Percentiles rank a stretch among this genome's conserved stretches.
phyloP scores from a whole-genome alignment of 1,284 basidiomycete genomes.

The Ganoderma resinaceum region DNA sequence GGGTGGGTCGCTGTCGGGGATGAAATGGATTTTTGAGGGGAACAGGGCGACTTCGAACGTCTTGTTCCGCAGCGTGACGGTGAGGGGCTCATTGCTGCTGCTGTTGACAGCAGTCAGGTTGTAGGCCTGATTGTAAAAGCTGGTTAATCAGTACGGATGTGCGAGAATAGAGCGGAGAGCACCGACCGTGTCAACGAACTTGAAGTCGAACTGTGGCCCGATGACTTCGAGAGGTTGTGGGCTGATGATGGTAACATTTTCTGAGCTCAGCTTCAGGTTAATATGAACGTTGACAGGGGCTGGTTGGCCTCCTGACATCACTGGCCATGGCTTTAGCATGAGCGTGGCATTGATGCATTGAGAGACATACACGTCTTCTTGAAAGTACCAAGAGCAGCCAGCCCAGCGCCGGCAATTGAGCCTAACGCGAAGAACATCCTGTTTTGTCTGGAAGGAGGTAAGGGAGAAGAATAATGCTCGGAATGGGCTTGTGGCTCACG shows the following conservation, averaged over 20 bases:
- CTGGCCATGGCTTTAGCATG: neutral
- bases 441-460: neutral
- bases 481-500: neutral
- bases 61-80: neutral
- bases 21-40: conserved; percentile 1
- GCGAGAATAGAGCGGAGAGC: no score
- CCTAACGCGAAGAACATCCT: neutral
- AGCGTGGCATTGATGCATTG: neutral
- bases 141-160: neutral
- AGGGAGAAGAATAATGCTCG: neutral
- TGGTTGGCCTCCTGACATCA: neutral
- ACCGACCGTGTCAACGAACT: conserved; percentile 1
- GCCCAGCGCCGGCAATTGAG: neutral
- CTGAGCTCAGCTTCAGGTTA: neutral
- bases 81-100: neutral
- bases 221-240: neutral
- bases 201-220: conserved; percentile 1
- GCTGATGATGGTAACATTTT: neutral
- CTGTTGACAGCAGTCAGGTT: neutral
- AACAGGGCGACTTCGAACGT: neutral
- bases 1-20: neutral
- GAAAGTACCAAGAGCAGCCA: conserved; percentile 1
- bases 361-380: neutral
- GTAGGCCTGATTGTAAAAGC: neutral
- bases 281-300: neutral